Conservation (phyloP, 192 early-diverging fungal species). For the Coemansia sp. region DNA sequence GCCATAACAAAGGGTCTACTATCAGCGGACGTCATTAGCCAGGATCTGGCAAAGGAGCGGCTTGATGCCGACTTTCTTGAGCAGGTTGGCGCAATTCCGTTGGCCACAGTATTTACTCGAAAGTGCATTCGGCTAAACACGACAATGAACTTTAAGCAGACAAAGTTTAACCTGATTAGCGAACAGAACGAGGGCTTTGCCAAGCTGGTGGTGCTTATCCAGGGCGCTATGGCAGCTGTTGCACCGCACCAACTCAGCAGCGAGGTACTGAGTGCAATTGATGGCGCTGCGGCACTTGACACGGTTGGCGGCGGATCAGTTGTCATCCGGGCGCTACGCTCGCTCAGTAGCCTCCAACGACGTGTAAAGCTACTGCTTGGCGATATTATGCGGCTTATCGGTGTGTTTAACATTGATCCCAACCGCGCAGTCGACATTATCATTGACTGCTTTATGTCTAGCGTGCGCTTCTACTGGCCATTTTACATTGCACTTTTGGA, state of each 20-base stretch:
- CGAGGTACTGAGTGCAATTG: slow-evolving; percentile 16
- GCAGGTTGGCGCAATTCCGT: slow-evolving; percentile 26
- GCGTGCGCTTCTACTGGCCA: slow-evolving; percentile 43
- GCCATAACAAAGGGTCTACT: slow-evolving; percentile 24
- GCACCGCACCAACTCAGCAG: slow-evolving; percentile 17
- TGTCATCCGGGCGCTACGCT: slow-evolving; percentile 27
- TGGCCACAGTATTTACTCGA: slow-evolving; percentile 29
- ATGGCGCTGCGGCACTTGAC: neutral
- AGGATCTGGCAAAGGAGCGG: slow-evolving; percentile 40
- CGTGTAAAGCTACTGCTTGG: slow-evolving; percentile 20
- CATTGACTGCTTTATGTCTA: slow-evolving; percentile 51
- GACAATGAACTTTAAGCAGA: slow-evolving; percentile 50
- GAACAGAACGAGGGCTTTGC: slow-evolving; percentile 54
- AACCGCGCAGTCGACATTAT: slow-evolving; percentile 51
- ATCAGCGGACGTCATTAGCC: slow-evolving; percentile 15
- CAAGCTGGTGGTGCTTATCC: slow-evolving; percentile 44
- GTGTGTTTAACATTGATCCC: slow-evolving; percentile 47
- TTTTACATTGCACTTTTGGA: slow-evolving; percentile 51
- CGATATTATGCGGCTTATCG: slow-evolving; percentile 46
- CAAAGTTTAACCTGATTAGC: slow-evolving; percentile 50
- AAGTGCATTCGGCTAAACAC: slow-evolving; percentile 47
- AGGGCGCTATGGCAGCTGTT: slow-evolving; percentile 34
- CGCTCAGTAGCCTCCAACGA: slow-evolving; percentile 20
- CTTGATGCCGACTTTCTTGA: slow-evolving; percentile 45
- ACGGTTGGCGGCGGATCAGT: neutral